phyloP scores from a whole-genome alignment of 257 asterid species.

The Coffea eugenioides region DNA sequence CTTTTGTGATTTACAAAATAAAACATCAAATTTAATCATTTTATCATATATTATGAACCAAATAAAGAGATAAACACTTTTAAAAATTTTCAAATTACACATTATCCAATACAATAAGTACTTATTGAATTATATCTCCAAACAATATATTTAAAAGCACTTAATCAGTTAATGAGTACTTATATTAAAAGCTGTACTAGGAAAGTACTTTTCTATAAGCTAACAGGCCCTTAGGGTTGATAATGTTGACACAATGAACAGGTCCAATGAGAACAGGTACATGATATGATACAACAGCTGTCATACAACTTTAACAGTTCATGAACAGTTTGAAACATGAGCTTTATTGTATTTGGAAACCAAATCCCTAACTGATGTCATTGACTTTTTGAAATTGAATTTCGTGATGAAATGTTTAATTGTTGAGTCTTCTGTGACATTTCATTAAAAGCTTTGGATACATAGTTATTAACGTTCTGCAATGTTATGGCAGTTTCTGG shows the following conservation, averaged over 20 bases:
- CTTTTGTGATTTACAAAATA: too few relatives aligned
- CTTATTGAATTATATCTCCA: too few relatives aligned
- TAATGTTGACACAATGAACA: neutral
- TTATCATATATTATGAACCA: too few relatives aligned
- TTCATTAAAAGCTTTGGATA: neutral
- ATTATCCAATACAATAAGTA: too few relatives aligned
- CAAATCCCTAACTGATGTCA: neutral
- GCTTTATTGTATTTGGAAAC: neutral
- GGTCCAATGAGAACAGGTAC: neutral
- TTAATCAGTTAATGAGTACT: too few relatives aligned
- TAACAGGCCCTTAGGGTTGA: neutral
- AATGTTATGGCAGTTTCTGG: slow-evolving; percentile 54
- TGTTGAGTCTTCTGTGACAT: neutral
- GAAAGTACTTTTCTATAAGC: too few relatives aligned
- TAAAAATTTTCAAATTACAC: too few relatives aligned
- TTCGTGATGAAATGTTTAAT: neutral
- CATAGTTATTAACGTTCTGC: neutral
- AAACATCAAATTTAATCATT: too few relatives aligned
- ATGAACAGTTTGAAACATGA: neutral
- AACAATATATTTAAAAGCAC: too few relatives aligned
- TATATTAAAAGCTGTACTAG: too few relatives aligned
- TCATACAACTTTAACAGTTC: neutral
- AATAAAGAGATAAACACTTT: too few relatives aligned
- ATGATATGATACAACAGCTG: neutral
- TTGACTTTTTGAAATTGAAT: slow-evolving; percentile 1